phyloP scores from a whole-genome alignment of 352 stramenopile genomes.

The Phytophthora quininea region DNA sequence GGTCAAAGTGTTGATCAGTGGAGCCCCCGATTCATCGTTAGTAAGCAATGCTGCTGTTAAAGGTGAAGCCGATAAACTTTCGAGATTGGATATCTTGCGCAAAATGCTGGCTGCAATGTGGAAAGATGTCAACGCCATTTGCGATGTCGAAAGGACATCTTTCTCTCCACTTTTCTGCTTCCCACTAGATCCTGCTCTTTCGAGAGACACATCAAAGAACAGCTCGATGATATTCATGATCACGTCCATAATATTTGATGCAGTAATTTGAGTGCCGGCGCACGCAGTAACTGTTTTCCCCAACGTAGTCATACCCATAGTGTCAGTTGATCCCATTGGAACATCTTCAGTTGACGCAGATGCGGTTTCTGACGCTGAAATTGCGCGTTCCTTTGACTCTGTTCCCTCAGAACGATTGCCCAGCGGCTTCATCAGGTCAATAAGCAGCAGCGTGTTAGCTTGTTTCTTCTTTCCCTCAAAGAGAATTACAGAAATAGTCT shows the following conservation, averaged over 20 bases:
- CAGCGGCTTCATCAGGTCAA: conserved; percentile 62
- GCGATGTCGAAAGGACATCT: conserved; percentile 23
- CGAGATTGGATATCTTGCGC: conserved; percentile 69
- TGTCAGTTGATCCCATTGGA: conserved; percentile 32
- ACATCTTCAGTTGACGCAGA: conserved; percentile 32
- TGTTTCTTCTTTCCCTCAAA: conserved; percentile 85
- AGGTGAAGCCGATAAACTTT: conserved; percentile 63
- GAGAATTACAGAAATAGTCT: conserved; percentile 74
- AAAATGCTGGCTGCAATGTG: conserved; percentile 67
- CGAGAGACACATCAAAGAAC: conserved; percentile 39
- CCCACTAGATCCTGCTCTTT: conserved; percentile 3
- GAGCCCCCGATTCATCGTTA: conserved; percentile 52
- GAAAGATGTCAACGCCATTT: conserved; percentile 74
- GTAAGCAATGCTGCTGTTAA: conserved; percentile 67
- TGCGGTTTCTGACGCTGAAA: neutral
- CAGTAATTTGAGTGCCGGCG: conserved; percentile 33
- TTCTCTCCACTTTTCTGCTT: conserved; percentile 4
- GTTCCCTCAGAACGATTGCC: conserved; percentile 23
- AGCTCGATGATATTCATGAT: conserved; percentile 58
- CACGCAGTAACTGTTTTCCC: conserved; percentile 37
- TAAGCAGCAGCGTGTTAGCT: conserved; percentile 72
- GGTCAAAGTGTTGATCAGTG: conserved; percentile 46
- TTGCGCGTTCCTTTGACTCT: conserved; percentile 2
- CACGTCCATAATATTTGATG: conserved; percentile 55
- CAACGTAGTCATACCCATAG: neutral